Evolutionary conservation across 2,329 filamentous ascomycete genomes (phyloP).

Genomic region (Aspergillus brasiliensis): DNA sequence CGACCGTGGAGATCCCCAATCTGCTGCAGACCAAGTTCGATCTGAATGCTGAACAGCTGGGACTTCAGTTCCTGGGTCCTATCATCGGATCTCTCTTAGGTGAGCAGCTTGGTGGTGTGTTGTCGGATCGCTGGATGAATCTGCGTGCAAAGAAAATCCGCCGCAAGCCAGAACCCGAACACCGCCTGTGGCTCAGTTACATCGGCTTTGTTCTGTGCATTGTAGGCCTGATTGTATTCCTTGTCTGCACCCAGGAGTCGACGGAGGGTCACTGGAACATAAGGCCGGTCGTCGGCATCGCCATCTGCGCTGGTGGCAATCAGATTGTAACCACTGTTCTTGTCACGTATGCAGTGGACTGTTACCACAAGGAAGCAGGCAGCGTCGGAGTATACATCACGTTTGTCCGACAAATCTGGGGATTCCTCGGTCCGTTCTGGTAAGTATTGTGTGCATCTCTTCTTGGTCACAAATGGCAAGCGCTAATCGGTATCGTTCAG

Average conservation of each 20-base stretch:
- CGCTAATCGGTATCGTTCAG: conserved; percentile 24
- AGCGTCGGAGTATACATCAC: conserved; percentile 65
- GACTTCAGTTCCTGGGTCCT: conserved; percentile 60
- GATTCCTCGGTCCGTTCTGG: conserved; percentile 44
- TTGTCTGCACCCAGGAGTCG: conserved; percentile 56
- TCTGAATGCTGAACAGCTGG: conserved; percentile 61
- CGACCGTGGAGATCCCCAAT: conserved; percentile 63
- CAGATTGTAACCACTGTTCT: conserved; percentile 65
- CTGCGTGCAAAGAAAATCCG: conserved; percentile 31
- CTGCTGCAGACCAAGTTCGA: conserved; percentile 59
- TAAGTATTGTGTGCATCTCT: conserved; percentile 19
- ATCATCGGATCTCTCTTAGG: conserved; percentile 63
- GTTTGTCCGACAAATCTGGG: conserved; percentile 52
- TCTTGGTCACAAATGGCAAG: background rate
- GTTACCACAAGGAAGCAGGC: conserved; percentile 57
- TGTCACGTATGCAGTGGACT: conserved; percentile 63
- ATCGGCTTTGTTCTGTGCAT: conserved; percentile 55
- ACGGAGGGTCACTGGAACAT: conserved; percentile 54
- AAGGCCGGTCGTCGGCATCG: conserved; percentile 59
- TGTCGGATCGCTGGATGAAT: conserved; percentile 62
- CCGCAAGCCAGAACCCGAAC: conserved; percentile 53
- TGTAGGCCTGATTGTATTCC: conserved; percentile 59
- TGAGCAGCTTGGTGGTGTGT: conserved; percentile 61
- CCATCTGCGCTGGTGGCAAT: conserved; percentile 58
- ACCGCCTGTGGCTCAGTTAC: conserved; percentile 62